Percentiles rank a stretch among this genome's conserved stretches.
Evolutionary conservation across 2,329 filamentous ascomycete genomes (phyloP).

Genomic region (Atkinsonella texensis): DNA sequence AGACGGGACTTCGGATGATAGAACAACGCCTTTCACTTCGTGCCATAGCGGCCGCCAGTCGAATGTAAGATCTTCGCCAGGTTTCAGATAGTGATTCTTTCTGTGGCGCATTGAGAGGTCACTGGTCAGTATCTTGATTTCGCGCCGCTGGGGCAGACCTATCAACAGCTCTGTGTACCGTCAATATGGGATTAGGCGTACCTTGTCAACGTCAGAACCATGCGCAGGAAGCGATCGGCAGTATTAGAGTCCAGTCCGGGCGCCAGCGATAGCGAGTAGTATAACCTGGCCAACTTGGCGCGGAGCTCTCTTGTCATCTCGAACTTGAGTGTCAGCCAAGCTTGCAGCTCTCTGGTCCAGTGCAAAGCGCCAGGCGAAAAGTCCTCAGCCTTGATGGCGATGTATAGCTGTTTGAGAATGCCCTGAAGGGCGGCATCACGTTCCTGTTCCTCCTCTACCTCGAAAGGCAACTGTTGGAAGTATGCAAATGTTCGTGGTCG

Average conservation of each 20-base stretch:
- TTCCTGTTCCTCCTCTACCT: slow-evolving; percentile 67
- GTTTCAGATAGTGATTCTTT: slow-evolving; percentile 90
- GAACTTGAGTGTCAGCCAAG: slow-evolving; percentile 95
- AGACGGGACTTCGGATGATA: slow-evolving; percentile 69
- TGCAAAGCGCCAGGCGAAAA: slow-evolving; percentile 89
- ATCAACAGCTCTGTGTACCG: neutral
- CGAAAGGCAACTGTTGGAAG: slow-evolving; percentile 79
- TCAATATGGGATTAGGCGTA: slow-evolving; percentile 30
- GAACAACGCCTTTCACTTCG: slow-evolving; percentile 79
- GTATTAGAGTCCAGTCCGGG: slow-evolving; percentile 75
- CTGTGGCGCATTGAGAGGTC: slow-evolving; percentile 28
- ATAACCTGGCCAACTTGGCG: slow-evolving; percentile 74
- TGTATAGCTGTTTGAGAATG: slow-evolving; percentile 88
- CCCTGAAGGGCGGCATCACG: slow-evolving; percentile 70
- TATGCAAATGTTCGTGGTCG: slow-evolving; percentile 90
- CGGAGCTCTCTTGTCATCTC: slow-evolving; percentile 80
- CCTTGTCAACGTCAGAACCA: slow-evolving; percentile 96
- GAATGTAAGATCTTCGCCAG: slow-evolving; percentile 75
- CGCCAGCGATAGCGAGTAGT: slow-evolving; percentile 85
- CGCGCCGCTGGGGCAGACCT: slow-evolving; percentile 3
- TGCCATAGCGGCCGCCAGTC: slow-evolving; percentile 92
- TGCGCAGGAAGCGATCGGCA: slow-evolving; percentile 85
- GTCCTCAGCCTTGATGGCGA: slow-evolving; percentile 82
- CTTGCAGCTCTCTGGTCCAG: slow-evolving; percentile 92
- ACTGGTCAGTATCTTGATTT: slow-evolving; percentile 1